Percentiles rank a stretch among this genome's conserved stretches.
phyloP scores from a whole-genome alignment of 257 asterid species.

The Plantago elongata region DNA sequence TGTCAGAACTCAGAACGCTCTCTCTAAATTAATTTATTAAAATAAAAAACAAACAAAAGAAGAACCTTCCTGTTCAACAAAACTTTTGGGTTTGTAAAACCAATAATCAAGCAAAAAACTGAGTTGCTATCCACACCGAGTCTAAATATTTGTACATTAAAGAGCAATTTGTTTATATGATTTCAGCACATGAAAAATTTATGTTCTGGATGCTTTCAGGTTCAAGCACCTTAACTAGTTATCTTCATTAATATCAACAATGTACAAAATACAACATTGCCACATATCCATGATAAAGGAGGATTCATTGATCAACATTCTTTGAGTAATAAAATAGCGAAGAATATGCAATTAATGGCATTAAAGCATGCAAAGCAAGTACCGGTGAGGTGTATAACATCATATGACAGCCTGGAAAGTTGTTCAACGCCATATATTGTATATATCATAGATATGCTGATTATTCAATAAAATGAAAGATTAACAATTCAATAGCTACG shows the following conservation, averaged over 20 bases:
- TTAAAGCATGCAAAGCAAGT: neutral
- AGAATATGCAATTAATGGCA: slow-evolving; percentile 2
- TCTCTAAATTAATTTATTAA: too few species aligned
- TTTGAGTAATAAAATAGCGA: slow-evolving; percentile 9
- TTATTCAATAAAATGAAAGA: slow-evolving; percentile 18
- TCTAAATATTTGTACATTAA: too few species aligned
- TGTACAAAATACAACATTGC: neutral
- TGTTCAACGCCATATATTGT: slow-evolving; percentile 13
- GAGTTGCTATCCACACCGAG: too few species aligned
- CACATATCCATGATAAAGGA: neutral
- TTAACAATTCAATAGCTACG: slow-evolving; percentile 8
- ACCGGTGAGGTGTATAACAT: slow-evolving; percentile 2
- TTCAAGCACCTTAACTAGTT: slow-evolving; percentile 8
- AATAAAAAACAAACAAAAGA: neutral
- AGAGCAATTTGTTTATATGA: too few species aligned
- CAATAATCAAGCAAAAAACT: too few species aligned
- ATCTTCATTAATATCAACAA: neutral
- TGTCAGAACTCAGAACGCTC: too few species aligned
- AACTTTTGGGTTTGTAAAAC: too few species aligned
- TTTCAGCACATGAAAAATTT: too few species aligned
- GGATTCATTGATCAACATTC: slow-evolving; percentile 11
- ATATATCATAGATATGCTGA: slow-evolving; percentile 11
- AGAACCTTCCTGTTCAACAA: too few species aligned
- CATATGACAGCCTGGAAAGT: slow-evolving; percentile 8
- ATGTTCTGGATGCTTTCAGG: neutral